Percentiles rank a stretch among this genome's conserved stretches.
phyloP scores from a whole-genome alignment of 176 grass and related monocot species.

The Thinopyrum elongatum region DNA sequence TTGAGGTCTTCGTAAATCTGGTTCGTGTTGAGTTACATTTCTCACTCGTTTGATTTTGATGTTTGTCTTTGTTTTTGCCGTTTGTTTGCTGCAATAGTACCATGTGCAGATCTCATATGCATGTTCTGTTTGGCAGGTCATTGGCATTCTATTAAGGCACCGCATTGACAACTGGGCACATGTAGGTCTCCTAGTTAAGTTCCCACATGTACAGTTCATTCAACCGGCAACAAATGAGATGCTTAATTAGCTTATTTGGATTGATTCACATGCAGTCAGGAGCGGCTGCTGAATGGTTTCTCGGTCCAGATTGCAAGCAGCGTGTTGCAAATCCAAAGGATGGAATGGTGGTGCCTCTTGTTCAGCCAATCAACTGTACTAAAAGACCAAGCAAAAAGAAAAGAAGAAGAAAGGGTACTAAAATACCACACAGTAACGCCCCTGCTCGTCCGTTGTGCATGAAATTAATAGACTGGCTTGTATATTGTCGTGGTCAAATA shows the following conservation, averaged over 20 bases:
- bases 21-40: not conserved
- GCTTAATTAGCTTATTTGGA: too few relatives aligned
- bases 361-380: too few relatives aligned
- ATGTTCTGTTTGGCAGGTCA: not conserved
- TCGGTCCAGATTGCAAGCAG: slow-evolving; percentile 38
- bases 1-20: not conserved
- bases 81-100: not conserved
- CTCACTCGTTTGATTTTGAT: not conserved
- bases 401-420: too few relatives aligned
- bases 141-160: not conserved
- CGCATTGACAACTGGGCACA: not conserved
- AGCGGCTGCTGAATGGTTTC: not conserved
- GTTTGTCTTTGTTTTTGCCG: not conserved
- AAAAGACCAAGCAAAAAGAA: too few relatives aligned
- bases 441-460: too few relatives aligned
- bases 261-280: too few relatives aligned
- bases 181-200: not conserved
- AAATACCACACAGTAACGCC: too few relatives aligned
- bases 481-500: too few relatives aligned
- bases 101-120: not conserved
- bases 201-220: too few relatives aligned
- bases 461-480: too few relatives aligned
- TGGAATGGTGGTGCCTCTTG: slow-evolving; percentile 16
- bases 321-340: slow-evolving; percentile 18
- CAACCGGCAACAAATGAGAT: too few relatives aligned